Percentiles rank a stretch among this genome's conserved stretches.
Conservation (phyloP, 257 asterid species). For the Echites panduratus region DNA sequence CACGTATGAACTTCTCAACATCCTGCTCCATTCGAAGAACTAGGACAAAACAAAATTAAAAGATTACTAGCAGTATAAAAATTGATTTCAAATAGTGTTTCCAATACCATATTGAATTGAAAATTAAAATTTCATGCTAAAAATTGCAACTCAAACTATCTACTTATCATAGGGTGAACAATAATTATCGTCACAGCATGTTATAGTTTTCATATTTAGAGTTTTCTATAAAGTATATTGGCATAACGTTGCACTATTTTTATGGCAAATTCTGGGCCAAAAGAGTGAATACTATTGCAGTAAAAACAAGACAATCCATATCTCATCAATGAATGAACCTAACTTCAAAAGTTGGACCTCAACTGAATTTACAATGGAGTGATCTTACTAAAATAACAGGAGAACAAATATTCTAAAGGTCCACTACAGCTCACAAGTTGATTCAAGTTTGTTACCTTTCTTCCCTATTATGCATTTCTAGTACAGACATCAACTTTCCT, state of each 20-base stretch:
- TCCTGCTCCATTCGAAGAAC: conserved; percentile 98
- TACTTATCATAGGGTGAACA: not conserved
- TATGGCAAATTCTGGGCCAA: not conserved
- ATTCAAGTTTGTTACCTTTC: not conserved
- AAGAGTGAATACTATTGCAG: not conserved
- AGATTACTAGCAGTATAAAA: not conserved
- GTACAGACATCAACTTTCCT: no score
- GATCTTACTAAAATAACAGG: not conserved
- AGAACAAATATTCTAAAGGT: not conserved
- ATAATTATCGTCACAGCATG: not conserved
- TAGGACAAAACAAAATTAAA: conserved; percentile 24
- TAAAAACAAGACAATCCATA: not conserved
- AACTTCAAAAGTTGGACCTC: not conserved
- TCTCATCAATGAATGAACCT: not conserved
- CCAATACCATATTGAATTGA: not conserved
- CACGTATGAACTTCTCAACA: conserved; percentile 78
- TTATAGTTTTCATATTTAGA: not conserved
- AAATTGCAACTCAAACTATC: not conserved
- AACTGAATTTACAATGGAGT: not conserved
- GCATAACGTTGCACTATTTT: not conserved
- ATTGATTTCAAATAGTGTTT: not conserved
- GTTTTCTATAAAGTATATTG: not conserved
- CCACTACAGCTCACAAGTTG: not conserved
- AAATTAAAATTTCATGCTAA: not conserved
- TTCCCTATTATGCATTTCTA: not conserved